These are phyloP conservation scores for Gaeumannomyces tritici DNA, from an alignment of 2,329 filamentous ascomycete genomes.

Conservation along the genomic window DNA sequence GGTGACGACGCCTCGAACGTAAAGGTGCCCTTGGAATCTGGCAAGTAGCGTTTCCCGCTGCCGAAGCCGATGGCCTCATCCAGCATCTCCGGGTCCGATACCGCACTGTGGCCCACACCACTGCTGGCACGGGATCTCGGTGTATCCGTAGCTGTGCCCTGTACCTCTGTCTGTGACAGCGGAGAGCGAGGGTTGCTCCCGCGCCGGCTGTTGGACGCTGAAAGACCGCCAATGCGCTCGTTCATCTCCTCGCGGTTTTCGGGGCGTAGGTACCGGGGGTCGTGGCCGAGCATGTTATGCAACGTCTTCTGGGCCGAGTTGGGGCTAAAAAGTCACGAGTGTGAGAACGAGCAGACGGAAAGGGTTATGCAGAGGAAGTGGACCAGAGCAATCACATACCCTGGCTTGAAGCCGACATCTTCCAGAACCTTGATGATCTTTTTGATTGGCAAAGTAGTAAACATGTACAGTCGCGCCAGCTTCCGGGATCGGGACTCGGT, in stretches of 20 bases:
- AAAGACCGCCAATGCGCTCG: conserved; percentile 35
- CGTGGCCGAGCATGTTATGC: conserved; percentile 45
- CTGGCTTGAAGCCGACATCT: conserved; percentile 32
- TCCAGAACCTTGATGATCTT: conserved; percentile 40
- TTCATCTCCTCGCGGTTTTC: conserved; percentile 40
- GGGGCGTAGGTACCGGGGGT: conserved; percentile 48
- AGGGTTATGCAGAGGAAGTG: conserved; percentile 7
- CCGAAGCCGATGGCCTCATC: not conserved
- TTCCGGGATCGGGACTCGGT: conserved; percentile 41
- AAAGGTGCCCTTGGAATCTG: not conserved
- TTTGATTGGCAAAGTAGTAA: conserved; percentile 40
- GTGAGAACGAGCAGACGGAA: not conserved
- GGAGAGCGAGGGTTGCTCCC: conserved; percentile 5
- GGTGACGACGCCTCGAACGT: not conserved
- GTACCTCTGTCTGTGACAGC: too few relatives aligned
- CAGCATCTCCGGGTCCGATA: not conserved
- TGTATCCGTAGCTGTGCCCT: conserved; percentile 3
- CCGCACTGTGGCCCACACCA: not conserved
- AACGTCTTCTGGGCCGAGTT: conserved; percentile 52
- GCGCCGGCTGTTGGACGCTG: conserved; percentile 26
- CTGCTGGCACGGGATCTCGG: not conserved
- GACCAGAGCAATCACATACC: conserved; percentile 24
- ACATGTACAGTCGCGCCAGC: conserved; percentile 46
- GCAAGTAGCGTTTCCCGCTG: not conserved
- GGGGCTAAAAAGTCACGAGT: conserved; percentile 24